phyloP scores from a whole-genome alignment of 768 basidiomycete genomes.

The Termitomyces sp. region DNA sequence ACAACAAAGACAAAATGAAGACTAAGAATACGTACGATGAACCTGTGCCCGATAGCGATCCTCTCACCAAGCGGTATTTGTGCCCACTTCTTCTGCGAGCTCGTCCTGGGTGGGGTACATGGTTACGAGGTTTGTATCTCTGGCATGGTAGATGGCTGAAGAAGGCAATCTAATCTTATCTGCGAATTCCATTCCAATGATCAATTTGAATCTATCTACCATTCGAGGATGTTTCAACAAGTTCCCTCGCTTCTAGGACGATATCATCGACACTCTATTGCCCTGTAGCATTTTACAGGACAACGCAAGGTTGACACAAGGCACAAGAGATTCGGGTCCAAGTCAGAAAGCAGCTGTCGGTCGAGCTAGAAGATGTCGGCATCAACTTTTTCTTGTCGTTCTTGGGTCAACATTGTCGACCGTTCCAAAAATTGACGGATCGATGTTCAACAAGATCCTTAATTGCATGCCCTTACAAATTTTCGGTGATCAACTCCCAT shows the following conservation, averaged over 20 bases:
- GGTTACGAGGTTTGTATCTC: constrained; percentile 76
- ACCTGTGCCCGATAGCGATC: constrained; percentile 57
- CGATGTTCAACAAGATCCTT: constrained; percentile 45
- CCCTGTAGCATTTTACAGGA: constrained; percentile 52
- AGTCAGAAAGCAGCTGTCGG: constrained; percentile 69
- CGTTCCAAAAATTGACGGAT: constrained; percentile 79
- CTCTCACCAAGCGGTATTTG: constrained; percentile 71
- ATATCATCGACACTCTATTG: no score
- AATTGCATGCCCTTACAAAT: no score
- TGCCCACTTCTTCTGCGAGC: constrained; percentile 74
- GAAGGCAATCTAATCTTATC: no score
- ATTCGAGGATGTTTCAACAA: no score
- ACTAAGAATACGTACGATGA: constrained; percentile 29
- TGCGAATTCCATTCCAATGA: no score
- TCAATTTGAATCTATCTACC: no score
- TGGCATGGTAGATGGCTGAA: constrained; percentile 30
- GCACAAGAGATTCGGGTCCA: constrained; percentile 77
- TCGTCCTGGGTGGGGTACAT: constrained; percentile 63
- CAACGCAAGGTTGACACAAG: no score
- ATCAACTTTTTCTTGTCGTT: constrained; percentile 7
- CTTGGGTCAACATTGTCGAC: neutral
- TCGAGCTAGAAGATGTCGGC: constrained; percentile 67
- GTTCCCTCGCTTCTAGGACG: no score
- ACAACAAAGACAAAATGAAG: neutral
- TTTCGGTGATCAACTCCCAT: no score